phyloP scores from a whole-genome alignment of 148 eudicot species.

The Camellia sinensis region DNA sequence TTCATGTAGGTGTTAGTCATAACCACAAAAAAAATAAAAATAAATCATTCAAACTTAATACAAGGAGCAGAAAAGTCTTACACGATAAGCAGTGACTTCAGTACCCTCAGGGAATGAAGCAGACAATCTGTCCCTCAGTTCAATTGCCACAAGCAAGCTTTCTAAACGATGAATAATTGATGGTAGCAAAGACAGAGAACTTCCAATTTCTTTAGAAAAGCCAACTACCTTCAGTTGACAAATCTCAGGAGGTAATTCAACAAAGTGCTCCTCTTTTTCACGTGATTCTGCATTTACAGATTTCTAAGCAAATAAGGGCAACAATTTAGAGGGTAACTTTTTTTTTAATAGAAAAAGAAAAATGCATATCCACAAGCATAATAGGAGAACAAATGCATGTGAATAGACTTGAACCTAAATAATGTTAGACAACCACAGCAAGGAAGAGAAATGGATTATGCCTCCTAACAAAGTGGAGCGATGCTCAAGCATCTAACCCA shows the following conservation, averaged over 20 bases:
- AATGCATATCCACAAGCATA: neutral
- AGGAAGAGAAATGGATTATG: too few relatives aligned
- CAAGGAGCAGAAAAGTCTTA: slow-evolving; percentile 34
- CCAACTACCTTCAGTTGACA: slow-evolving; percentile 83
- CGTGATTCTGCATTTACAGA: slow-evolving; percentile 44
- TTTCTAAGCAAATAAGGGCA: neutral
- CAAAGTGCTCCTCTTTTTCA: slow-evolving; percentile 82
- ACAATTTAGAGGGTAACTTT: neutral
- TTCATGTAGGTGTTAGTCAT: too few relatives aligned
- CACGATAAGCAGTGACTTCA: slow-evolving; percentile 55
- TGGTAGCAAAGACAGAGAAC: slow-evolving; percentile 86
- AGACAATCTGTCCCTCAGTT: slow-evolving; percentile 64
- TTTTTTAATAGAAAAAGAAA: neutral
- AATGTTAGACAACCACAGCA: too few relatives aligned
- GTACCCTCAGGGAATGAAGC: slow-evolving; percentile 77
- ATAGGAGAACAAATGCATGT: neutral
- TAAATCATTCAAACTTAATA: neutral
- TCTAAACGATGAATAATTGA: slow-evolving; percentile 90
- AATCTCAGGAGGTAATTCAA: slow-evolving; percentile 92
- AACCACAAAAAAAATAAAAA: neutral
- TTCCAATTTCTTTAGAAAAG: slow-evolving; percentile 89
- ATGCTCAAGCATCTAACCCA: too few relatives aligned
- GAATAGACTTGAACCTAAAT: too few relatives aligned
- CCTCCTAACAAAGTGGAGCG: too few relatives aligned
- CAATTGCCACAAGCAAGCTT: slow-evolving; percentile 86